Base-by-base conservation (phyloP, 2,329 filamentous ascomycete genomes). In the Cladosporium sp. region DNA sequence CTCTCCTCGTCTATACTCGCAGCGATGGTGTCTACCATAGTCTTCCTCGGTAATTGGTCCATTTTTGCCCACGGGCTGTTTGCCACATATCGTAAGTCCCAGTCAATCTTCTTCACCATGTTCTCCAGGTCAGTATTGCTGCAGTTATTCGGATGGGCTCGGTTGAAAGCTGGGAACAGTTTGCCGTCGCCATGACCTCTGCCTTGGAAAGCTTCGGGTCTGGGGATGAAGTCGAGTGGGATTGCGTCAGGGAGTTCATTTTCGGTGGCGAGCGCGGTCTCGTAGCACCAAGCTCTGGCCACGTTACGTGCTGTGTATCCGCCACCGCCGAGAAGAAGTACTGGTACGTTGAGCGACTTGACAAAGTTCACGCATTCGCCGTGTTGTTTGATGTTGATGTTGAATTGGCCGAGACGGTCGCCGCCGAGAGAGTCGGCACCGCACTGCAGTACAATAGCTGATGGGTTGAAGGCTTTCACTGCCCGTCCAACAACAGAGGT, bases 241-340 rank as follows among this genome's bases (percentile, higher is more conserved):
- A 96, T 83, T 12, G 81, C 78, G n/a, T 84, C 78, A 65, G 79
- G 72, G 57, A 95, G 84, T 51, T 80, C 78, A 55, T 84, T 75
- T 55, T 83, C 83, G 56, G 93, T 86, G 54, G 88, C 88, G 58
- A 96, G 88, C 55, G 86, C 85, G 13, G 92, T 97, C 72, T 97
- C 92, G 68, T 94, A 91, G 16, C 90, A 88, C 92, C 92, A 96
- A 22, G 91, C 89, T 50, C 92, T 85, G 38, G 91, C 92, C 5
- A 97, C 92, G 62, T 96, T 96, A 56, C 91, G 82, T 3, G 92
- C 90, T 13, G 92, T 97, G 70, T 97, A 97, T 16, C 92, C 92
- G 50, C 92, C 92, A 33, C 92, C 92, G 36, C 92, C 92, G 52
- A 96, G 88, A 49, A 97, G 81, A 42, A 97, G 82, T 56, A 96